Evolutionary conservation across 257 asterid genomes (phyloP).

Genomic region (Nicotiana undulata): DNA sequence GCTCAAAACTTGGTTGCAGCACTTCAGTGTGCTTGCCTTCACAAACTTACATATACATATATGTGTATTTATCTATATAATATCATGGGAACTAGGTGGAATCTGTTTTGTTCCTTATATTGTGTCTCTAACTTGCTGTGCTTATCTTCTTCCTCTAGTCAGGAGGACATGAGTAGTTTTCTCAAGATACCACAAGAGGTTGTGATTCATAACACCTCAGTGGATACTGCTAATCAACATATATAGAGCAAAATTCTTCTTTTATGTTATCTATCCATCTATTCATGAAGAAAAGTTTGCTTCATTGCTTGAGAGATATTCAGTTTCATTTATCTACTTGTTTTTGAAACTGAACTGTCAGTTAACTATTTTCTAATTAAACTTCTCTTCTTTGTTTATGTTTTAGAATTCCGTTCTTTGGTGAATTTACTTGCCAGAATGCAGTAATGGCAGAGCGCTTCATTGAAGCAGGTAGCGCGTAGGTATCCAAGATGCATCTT

Average conservation of each 20-base stretch:
- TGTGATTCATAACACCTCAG: neutral
- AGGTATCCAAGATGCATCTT: slow-evolving; percentile 53
- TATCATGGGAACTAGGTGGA: neutral
- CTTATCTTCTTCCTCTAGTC: neutral
- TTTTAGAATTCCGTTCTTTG: slow-evolving; percentile 81
- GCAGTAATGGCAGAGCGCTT: slow-evolving; percentile 96
- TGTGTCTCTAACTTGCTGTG: neutral
- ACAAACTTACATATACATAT: neutral
- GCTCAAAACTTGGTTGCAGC: neutral
- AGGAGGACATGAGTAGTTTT: neutral
- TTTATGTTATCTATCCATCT: neutral
- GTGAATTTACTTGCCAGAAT: slow-evolving; percentile 93
- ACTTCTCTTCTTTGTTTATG: slow-evolving; percentile 14
- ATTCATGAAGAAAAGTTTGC: neutral
- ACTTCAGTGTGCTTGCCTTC: neutral
- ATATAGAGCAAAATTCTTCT: neutral
- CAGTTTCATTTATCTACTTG: neutral
- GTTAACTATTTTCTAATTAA: slow-evolving; percentile 2
- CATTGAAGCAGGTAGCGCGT: slow-evolving; percentile 99
- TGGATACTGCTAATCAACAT: neutral
- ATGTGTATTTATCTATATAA: neutral
- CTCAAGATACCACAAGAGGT: neutral
- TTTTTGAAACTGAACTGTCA: neutral
- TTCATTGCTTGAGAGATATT: neutral
- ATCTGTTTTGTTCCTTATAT: neutral